phyloP scores from a whole-genome alignment of 2,329 filamentous ascomycete species.

The Knufia petricola region DNA sequence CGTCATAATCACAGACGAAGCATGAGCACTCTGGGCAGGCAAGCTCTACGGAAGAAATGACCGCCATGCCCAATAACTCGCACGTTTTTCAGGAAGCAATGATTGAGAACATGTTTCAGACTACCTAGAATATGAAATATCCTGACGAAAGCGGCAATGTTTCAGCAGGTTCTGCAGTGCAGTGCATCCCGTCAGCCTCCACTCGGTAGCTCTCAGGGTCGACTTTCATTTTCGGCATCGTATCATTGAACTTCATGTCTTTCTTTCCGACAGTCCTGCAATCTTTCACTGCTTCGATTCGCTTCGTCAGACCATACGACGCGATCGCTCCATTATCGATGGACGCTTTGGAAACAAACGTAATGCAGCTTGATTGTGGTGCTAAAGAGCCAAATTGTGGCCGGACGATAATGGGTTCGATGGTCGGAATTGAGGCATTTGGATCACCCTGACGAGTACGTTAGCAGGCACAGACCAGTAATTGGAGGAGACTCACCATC shows the following conservation, averaged over 20 bases:
- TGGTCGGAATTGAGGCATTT: constrained; percentile 76
- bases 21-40: not conserved
- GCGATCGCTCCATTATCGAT: constrained; percentile 57
- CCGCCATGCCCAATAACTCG: too few relatives aligned
- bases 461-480: not conserved
- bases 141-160: constrained; percentile 65
- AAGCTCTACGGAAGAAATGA: not conserved
- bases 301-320: constrained; percentile 67
- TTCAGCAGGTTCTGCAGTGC: constrained; percentile 61
- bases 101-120: too few relatives aligned
- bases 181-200: constrained; percentile 69
- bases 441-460: constrained; percentile 53
- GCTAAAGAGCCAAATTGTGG: constrained; percentile 76
- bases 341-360: constrained; percentile 71
- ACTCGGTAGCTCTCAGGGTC: constrained; percentile 85
- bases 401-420: constrained; percentile 73
- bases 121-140: constrained; percentile 61
- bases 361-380: constrained; percentile 57
- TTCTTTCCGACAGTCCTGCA: constrained; percentile 68
- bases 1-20: too few relatives aligned
- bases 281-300: constrained; percentile 66
- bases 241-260: constrained; percentile 85
- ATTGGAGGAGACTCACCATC: constrained; percentile 52
- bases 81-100: too few relatives aligned
- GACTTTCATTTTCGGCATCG: constrained; percentile 76